Evolutionary conservation across 768 basidiomycete genomes (phyloP), one percentile per base, ranked within the genome.

Genomic region (Pleurotus sapidus): DNA sequence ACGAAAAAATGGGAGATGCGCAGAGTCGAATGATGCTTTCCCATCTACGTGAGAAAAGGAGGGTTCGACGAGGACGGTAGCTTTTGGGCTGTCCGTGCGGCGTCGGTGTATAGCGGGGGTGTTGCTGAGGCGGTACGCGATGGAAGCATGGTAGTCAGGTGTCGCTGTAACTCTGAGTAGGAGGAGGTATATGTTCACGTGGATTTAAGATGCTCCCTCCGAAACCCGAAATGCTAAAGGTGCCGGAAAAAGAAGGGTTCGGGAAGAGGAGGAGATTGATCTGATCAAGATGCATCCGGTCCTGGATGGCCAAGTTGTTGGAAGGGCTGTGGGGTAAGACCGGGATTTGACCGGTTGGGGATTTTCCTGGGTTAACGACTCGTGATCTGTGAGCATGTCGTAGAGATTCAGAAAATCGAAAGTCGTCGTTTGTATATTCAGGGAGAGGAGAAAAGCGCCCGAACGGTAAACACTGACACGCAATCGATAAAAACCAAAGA

Each of bases 331-430:
- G 55, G 55, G 55, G 58, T 49, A 49, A 60, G 61, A 58, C 77
- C 76, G 77, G 76, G 66, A 74, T 71, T 78, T 75, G 72, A 61
- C 74, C 75, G 77, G 69, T 56, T 61, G 59, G 60, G 60, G 66
- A 62, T 65, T 63, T 59, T 68, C 65, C 66, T 70, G 63, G 67
- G 70, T 69, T 61, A 54, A 39, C 37, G 68, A 71, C 74, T 72
- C 73, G 72, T 79, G 75, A 77, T 72, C 67, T 58, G 49, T 57
- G 58, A 60, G 64, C 71, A 69, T 71, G 71, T 68, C 66, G 65
- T 63, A 59, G 57, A 48, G 66, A 66, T 60, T 60, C 65, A 60
- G 66, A 64, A 65, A 65, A 65, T 65, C 60, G 68, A 68, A 63
- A 69, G 66, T 63, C 61, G 40, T 64, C 62, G 63, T 68, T 67